Evolutionary conservation across 2,329 filamentous ascomycete species (phyloP), one percentile per base, ranked within the genome.

Genomic region (Phialophora expanda): DNA sequence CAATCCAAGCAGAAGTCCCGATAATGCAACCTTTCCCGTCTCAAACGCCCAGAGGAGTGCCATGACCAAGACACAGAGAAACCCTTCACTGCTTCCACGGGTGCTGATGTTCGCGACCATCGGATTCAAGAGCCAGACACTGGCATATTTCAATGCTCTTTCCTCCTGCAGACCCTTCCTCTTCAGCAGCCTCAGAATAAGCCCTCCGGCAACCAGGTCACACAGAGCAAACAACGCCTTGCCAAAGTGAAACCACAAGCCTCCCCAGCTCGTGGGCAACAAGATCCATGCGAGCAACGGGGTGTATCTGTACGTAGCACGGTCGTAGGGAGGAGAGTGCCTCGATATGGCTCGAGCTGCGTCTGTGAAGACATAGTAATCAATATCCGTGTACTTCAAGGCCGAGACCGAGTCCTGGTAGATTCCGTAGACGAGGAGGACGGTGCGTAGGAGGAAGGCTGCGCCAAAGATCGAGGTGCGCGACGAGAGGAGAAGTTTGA

Each of bases 81-180:
- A 76, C 0, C 95, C 95, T 78, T 99, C 95, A 0, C 93, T 95
- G 79, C 93, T 97, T 14, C 95, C 95, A 56, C 95, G 84, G 12
- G 95, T 98, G 78, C 92, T 97, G 74, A 99, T 99, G 44, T 93
- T 92, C 0, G 95, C 95, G 9, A 98, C 95, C 93, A 99, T 98
- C 0, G 95, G 95, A 74, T 99, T 99, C 75, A 97, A 84, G 67
- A 98, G 81, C 95, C 95, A 99, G 46, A 97, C 90, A 70, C 89
- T 88, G 0, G 93, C 90, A 73, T 91, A 97, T 67, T 86, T 87
- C 67, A 93, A 81, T 1, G 92, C 92, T 1, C 82, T 78, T 22
- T 81, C 79, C 7, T 76, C 74, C 1, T 78, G 72, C 81, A 89
- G 85, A 44, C 80, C 77, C 41, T 78, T 76, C 8, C 72, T 76